Evolutionary conservation across 2,329 filamentous ascomycete species (phyloP).

Genomic region (Paradendryphiella salina): DNA sequence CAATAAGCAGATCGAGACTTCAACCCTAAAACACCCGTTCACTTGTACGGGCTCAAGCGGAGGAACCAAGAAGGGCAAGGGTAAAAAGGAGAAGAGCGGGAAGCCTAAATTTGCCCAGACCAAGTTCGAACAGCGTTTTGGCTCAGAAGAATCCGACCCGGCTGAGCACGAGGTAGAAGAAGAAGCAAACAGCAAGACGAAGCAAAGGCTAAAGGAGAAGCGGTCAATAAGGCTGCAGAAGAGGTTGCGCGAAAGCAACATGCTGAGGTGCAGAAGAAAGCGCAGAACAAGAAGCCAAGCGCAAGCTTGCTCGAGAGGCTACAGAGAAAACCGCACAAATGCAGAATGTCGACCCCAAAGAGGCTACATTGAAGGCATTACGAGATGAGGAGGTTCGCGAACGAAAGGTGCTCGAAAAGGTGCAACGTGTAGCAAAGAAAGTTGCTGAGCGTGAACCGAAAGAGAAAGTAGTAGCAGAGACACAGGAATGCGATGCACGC

Average conservation of each 20-base stretch:
- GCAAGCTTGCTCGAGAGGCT: background rate
- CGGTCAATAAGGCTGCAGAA: background rate
- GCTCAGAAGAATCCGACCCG: background rate
- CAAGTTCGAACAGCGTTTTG: background rate
- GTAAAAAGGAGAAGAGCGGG: background rate
- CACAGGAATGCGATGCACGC: background rate
- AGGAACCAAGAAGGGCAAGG: background rate
- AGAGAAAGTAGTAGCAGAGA: too few relatives aligned
- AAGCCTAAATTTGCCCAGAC: background rate
- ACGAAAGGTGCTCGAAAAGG: too few relatives aligned
- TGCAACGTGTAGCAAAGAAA: too few relatives aligned
- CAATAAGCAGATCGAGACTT: conserved; percentile 1
- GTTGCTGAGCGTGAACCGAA: too few relatives aligned
- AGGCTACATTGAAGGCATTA: too few relatives aligned
- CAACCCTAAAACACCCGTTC: background rate
- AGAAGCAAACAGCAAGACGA: background rate
- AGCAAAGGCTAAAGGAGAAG: background rate
- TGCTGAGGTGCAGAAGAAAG: background rate
- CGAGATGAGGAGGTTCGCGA: too few relatives aligned
- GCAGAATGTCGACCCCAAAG: background rate
- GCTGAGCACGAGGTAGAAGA: too few relatives aligned
- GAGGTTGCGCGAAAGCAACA: background rate
- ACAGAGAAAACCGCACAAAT: background rate
- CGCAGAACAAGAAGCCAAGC: background rate
- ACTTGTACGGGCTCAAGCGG: background rate